These are phyloP conservation scores for Globisporangium acanthophoron DNA, from an alignment of 352 stramenopile genomes.

Conservation along the genomic window DNA sequence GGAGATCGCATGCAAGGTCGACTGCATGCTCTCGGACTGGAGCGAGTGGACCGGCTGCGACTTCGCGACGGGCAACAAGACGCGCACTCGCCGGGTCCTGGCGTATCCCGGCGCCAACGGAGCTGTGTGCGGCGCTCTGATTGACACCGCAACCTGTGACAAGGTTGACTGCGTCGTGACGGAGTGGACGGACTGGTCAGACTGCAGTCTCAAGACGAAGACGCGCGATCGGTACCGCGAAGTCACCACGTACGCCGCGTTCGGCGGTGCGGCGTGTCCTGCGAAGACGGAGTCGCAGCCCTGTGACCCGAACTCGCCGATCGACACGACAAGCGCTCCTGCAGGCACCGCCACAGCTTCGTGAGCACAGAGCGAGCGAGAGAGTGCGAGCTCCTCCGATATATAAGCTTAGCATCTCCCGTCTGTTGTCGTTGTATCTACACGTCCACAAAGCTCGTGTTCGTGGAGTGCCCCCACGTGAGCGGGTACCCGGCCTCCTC, in stretches of 20 bases:
- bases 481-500: slow-evolving; percentile 86
- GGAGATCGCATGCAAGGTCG: slow-evolving; percentile 25
- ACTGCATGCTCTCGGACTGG: slow-evolving; percentile 49
- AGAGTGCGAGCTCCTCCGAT: neutral
- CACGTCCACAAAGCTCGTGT: slow-evolving; percentile 22
- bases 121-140: slow-evolving; percentile 15
- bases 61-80: slow-evolving; percentile 34
- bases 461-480: slow-evolving; percentile 55
- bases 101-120: slow-evolving; percentile 24
- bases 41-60: slow-evolving; percentile 43
- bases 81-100: slow-evolving; percentile 28
- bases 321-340: neutral
- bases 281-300: slow-evolving; percentile 19
- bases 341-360: neutral
- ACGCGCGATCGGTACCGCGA: slow-evolving; percentile 22
- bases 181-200: slow-evolving; percentile 45
- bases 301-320: slow-evolving; percentile 17
- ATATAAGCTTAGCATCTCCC: neutral
- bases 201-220: slow-evolving; percentile 45
- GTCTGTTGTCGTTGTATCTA: neutral
- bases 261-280: slow-evolving; percentile 26
- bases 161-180: slow-evolving; percentile 31
- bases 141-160: slow-evolving; percentile 30
- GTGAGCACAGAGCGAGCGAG: neutral
- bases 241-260: slow-evolving; percentile 26